Base-by-base conservation (phyloP, 331 rosid species). In the Pyrus hybrid region DNA sequence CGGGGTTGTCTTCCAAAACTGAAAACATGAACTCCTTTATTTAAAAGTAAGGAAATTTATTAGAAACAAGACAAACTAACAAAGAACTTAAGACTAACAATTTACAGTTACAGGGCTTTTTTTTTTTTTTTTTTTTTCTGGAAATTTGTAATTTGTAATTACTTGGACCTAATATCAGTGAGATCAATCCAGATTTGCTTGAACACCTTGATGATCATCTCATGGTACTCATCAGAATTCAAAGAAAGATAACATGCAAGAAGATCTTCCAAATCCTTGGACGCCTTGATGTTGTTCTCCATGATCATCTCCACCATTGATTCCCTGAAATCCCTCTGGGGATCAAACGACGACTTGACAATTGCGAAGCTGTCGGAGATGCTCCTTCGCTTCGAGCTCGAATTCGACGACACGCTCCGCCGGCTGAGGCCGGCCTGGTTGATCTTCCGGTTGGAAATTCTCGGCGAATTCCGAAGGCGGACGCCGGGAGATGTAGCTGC, bases 261-360 rank as follows among this genome's bases (percentile, higher is more conserved):
- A 82, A 95, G 99, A 64, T 95, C 99, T 71, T 95, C 99, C 83
- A 92, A 85, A 60, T 92, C 99, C 86, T 87, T 90, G 1, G 98
- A 92, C 1, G 79, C 84, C 73, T 90, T 92, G 57, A 95, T 92
- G 77, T 95, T 90, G 81, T 95, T 88, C 87, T 88, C 85, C 80
- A 88, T 87, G 43, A 95, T 95, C 99, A 95, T 95, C 87, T 95
- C 99, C 87, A 90, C 87, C 99, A 92, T 92, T 67, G 99, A 95
- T 17, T 92, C 97, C 54, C 89, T 87, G 86, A 95, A 95, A 73
- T 95, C 99, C 23, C 87, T 91, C 63, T 89, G 90, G 14, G 99
- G 98, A 76, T 95, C 90, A 49, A 81, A 70, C 28, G 99, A 92
- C 3, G 93, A 85, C 75, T 95, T 95, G 82, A 95, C 91, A 49